Evolutionary conservation across 768 basidiomycete genomes (phyloP), one percentile per base, ranked within the genome.

Genomic region (Mycena galopus): DNA sequence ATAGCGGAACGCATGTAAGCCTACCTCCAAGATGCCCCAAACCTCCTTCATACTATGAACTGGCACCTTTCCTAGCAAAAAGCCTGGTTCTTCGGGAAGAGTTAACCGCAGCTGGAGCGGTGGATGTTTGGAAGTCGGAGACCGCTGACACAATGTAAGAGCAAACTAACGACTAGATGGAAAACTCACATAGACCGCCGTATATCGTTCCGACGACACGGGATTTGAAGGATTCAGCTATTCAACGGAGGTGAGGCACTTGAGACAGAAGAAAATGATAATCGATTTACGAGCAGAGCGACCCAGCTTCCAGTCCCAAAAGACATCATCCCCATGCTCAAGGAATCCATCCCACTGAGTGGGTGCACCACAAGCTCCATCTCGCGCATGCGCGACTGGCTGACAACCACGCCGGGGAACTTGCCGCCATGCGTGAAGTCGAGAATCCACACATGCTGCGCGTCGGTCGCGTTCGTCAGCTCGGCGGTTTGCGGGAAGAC

Each of bases 61-160:
- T 3, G 91, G 93, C 1, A 95, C 85, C 66, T 87, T 86, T 73
- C 94, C 90, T 4, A 96, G 86, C 11, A 90, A 72, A 73, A 94
- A 94, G 0, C 94, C 94, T 1, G 94, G 91, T 76, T 95, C 94
- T 58, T 91, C 88, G 1, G 94, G 93, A 5, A 90, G 81, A 19
- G 87, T 86, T 44, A 96, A 84, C 19, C 92, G 89, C 51, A 95
- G 82, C 60, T 88, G 87, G 33, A 95, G 82, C 1, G 92, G 91
- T 0, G 94, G 94, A 79, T 95, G 93, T 16, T 83, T 76, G n/a
- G 82, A 82, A 14, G 88, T 89, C 2, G 93, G 92, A 14, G 93
- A 94, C 50, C 78, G 85, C 94, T 95, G 57, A n/a, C 6, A 21
- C 9, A 65, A 61, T 56, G 42, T 56, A 27, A 33, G 2, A 2